Percentiles rank a stretch among this genome's conserved stretches.
Evolutionary conservation across 306 rosid genomes (phyloP).

Genomic region (Trifolium subterraneum): DNA sequence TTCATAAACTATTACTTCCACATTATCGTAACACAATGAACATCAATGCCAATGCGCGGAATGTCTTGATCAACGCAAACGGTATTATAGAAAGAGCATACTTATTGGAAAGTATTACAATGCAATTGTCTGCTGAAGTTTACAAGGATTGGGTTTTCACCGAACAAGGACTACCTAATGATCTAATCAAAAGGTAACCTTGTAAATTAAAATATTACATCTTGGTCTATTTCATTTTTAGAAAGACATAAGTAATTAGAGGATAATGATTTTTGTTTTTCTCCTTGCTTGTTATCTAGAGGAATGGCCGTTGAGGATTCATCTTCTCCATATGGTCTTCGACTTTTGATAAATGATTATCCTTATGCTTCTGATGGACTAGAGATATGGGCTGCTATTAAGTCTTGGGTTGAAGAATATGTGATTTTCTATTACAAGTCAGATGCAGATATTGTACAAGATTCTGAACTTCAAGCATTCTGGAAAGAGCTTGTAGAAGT

Average conservation of each 20-base stretch:
- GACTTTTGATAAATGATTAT: not conserved
- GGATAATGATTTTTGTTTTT: too few relatives aligned
- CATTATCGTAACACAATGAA: slow-evolving; percentile 54
- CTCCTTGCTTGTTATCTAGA: not conserved
- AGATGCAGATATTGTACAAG: not conserved
- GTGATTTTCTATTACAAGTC: not conserved
- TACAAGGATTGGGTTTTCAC: slow-evolving; percentile 46
- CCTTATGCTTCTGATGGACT: slow-evolving; percentile 5
- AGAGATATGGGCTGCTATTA: slow-evolving; percentile 1
- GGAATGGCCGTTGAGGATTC: not conserved
- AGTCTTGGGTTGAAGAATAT: not conserved
- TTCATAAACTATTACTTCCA: slow-evolving; percentile 46
- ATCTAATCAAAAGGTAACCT: slow-evolving; percentile 50
- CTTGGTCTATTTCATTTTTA: too few relatives aligned
- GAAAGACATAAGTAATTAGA: too few relatives aligned
- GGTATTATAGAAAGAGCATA: slow-evolving; percentile 49
- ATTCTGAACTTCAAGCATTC: not conserved
- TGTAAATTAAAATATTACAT: not conserved
- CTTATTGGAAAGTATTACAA: slow-evolving; percentile 33
- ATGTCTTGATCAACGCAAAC: slow-evolving; percentile 42
- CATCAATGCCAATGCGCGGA: slow-evolving; percentile 44
- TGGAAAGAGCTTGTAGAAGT: not conserved
- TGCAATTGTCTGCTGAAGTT: slow-evolving; percentile 44
- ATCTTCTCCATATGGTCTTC: not conserved
- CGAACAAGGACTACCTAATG: slow-evolving; percentile 45